Percentiles rank a stretch among this genome's conserved stretches.
Evolutionary conservation across 768 basidiomycete species (phyloP).

Genomic region (Mrakia gelida): DNA sequence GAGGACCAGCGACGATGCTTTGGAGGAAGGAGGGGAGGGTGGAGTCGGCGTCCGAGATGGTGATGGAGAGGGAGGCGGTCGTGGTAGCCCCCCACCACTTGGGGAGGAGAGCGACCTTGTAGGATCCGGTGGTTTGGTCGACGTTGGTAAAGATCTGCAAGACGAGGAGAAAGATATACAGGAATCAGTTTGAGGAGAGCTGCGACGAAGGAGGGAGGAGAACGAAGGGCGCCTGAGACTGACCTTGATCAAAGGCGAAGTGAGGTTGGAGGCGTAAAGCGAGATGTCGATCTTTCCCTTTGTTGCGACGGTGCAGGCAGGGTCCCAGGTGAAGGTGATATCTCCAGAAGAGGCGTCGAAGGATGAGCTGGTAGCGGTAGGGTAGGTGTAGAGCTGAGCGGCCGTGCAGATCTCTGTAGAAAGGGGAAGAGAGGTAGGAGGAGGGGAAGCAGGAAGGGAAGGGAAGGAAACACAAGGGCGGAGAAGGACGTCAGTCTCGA

Average conservation of each 20-base stretch:
- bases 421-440: not conserved
- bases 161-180: no score
- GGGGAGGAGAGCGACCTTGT: conserved; percentile 11
- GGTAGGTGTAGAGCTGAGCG: conserved; percentile 22
- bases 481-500: not conserved
- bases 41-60: not conserved
- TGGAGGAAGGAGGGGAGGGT: conserved; percentile 2
- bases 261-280: conserved; percentile 7
- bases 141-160: conserved; percentile 4
- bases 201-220: not conserved
- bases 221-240: not conserved
- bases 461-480: not conserved
- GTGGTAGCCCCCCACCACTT: conserved; percentile 18
- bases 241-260: conserved; percentile 12
- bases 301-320: not conserved
- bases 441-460: not conserved
- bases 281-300: conserved; percentile 18
- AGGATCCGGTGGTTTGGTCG: conserved; percentile 7
- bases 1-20: conserved; percentile 9
- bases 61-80: not conserved
- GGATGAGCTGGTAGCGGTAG: not conserved
- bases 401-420: conserved; percentile 3
- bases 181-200: not conserved
- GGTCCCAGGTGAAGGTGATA: conserved; percentile 24
- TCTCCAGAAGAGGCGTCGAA: not conserved